Conservation (phyloP, 345 rosid species). For the Euphorbia peplus region DNA sequence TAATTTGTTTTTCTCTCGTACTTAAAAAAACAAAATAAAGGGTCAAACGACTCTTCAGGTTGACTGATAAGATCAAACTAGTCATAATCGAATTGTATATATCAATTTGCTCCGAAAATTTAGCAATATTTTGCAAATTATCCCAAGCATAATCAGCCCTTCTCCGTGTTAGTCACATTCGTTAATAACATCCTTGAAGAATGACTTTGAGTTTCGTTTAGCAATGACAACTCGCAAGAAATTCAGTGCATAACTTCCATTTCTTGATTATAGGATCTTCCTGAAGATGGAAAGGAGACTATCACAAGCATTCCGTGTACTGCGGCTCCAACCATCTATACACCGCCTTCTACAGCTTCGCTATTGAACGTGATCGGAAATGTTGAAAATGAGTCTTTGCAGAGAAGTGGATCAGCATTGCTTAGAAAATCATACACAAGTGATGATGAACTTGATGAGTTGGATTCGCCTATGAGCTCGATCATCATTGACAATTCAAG, state of each 20-base stretch:
- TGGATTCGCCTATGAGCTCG: conserved; percentile 65
- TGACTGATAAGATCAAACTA: too few species aligned
- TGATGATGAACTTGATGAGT: conserved; percentile 83
- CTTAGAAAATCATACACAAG: conserved; percentile 70
- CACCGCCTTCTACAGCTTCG: conserved; percentile 59
- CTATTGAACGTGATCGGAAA: conserved; percentile 53
- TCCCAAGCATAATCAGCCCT: too few species aligned
- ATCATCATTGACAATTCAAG: conserved; percentile 40
- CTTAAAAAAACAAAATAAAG: too few species aligned
- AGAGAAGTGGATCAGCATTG: conserved; percentile 52
- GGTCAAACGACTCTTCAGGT: too few species aligned
- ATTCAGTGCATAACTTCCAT: not conserved
- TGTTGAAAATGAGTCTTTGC: conserved; percentile 37
- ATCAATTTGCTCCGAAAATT: too few species aligned
- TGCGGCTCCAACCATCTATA: conserved; percentile 53
- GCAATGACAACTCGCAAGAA: not conserved
- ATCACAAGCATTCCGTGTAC: conserved; percentile 51
- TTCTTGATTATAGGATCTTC: conserved; percentile 36
- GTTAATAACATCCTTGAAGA: not conserved
- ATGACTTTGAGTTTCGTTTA: too few species aligned
- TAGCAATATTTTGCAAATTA: too few species aligned
- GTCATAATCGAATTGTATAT: too few species aligned
- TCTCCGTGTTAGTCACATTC: too few species aligned
- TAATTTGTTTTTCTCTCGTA: too few species aligned
- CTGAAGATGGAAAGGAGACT: conserved; percentile 45